Evolutionary conservation across 192 early-diverging fungal species (phyloP), one percentile per base, ranked within the genome.

Genomic region (Thoreauomyces humboldtii): DNA sequence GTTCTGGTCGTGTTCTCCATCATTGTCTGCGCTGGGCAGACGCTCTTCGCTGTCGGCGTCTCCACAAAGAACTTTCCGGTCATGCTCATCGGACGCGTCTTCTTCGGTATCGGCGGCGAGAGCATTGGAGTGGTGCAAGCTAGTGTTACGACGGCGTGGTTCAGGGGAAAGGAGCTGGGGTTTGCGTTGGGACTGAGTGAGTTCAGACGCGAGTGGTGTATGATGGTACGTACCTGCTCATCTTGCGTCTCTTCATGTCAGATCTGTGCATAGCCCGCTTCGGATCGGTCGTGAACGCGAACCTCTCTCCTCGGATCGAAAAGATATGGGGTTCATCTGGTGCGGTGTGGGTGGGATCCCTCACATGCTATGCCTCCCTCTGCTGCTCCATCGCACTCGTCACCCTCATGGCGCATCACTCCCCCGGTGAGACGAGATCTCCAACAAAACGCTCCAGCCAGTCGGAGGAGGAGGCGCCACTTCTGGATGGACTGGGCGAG

Each of bases 21-120:
- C 17, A 50, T 77, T 24, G 71, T 87, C 2, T 84, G 77, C 54
- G 7, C 72, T 0, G 88, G 88, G 29, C 85, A 88, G 69, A 70
- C 78, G 3, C 63, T 88, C 17, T 90, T 88, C 66, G 67, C 87
- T 6, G 45, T 83, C 36, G 88, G 87, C 4, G 76, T 88, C 19
- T 46, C 69, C 22, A 33, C 28, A 22, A 65, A 66, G 36, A 48
- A 34, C 34, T 69, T 73, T 67, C 21, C 19, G 2, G 33, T 71
- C 28, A 75, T 72, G 73, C 54, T 81, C 3, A 29, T 73, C 14
- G 79, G 79, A 9, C 65, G 79, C 11, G 63, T 73, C 24, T 31
- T 81, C 35, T 81, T 81, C 70, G 79, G 79, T 2, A 73, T 78
- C 47, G 79, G 79, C 22, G 79, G 79, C 5, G 82, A 84, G 51